These are phyloP conservation scores for Colletotrichum theobromicola DNA, from an alignment of 2,329 filamentous ascomycete species.

Conservation along the genomic window DNA sequence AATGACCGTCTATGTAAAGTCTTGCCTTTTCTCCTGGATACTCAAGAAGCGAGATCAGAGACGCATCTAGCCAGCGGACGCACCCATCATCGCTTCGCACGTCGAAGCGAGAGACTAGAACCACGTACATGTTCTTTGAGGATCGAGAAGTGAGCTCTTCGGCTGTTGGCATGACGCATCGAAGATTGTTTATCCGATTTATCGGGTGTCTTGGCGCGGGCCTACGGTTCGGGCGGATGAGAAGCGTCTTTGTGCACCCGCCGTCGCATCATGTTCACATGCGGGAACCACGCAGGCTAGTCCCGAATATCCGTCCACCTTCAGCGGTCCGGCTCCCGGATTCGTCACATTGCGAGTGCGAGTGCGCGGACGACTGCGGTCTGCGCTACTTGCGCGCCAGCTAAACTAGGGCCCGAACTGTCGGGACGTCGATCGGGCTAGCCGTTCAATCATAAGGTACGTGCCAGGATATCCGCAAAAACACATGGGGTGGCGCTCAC, in stretches of 20 bases:
- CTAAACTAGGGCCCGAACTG: not conserved
- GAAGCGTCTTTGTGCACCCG: not conserved
- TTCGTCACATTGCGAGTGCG: not conserved
- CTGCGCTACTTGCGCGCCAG: not conserved
- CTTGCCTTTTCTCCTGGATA: not conserved
- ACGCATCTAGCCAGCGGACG: not conserved
- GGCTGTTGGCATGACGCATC: not conserved
- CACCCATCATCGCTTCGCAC: not conserved
- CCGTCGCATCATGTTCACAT: not conserved
- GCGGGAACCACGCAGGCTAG: not conserved
- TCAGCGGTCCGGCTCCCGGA: not conserved
- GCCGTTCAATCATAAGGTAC: not conserved
- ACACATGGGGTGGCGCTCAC: not conserved
- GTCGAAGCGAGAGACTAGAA: not conserved
- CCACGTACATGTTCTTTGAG: not conserved
- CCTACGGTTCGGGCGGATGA: not conserved
- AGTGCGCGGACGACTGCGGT: not conserved
- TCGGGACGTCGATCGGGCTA: slow-evolving; percentile 2
- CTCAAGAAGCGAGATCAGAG: not conserved
- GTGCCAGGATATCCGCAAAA: not conserved
- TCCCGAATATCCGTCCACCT: not conserved
- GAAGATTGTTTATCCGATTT: not conserved
- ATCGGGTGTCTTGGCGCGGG: not conserved
- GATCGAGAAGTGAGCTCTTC: not conserved
- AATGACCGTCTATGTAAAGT: not conserved